Base-by-base conservation (phyloP, 768 basidiomycete species). In the Termitomyces sp. region DNA sequence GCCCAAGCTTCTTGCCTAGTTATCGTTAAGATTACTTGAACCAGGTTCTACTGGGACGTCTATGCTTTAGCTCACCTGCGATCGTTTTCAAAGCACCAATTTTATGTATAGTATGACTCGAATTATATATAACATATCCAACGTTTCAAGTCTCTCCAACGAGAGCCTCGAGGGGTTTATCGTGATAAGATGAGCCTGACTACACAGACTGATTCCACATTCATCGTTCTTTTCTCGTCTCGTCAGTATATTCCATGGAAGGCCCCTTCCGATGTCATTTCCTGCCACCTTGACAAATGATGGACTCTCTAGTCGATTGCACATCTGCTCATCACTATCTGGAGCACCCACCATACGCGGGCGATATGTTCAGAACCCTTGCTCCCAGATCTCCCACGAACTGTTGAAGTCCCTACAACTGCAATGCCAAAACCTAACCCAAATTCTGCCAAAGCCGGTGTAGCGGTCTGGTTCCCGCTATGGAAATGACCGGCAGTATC, bases 351-450 rank as follows among this genome's bases (percentile, higher is more conserved):
- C 82, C 68, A 67, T 30, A 70, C 73, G 0, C 72, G 71, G 3
- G 36, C 84, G 10, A 92, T 91, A 0, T 93, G 92, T 65, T 90
- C 91, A 2, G 79, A 82, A 59, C 92, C 92, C 0, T 74, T 92
- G 0, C 91, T 92, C 0, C 47, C 78, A 1, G 91, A 83, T 65
- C 79, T 93, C 5, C 79, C 84, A 5, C 86, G 91, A 44, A 83
- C 75, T 55, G 68, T 77, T 8, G 75, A 77, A 55, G 63, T 88
- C 0, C 83, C 88, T 0, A 63, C 80, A 7, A 65, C 66, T n/a
- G n/a, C n/a, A 3, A 73, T 75, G 14, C 74, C 81, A 0, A 58
- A 67, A 3, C 66, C 68, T 33, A 79, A 88, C 61, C 79, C 82
- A 0, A 66, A 63, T 40, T 82, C 85, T 14, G 82, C 88, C 41